phyloP scores from a whole-genome alignment of 108 stramenopile genomes.

The Nannochloropsis salina region DNA sequence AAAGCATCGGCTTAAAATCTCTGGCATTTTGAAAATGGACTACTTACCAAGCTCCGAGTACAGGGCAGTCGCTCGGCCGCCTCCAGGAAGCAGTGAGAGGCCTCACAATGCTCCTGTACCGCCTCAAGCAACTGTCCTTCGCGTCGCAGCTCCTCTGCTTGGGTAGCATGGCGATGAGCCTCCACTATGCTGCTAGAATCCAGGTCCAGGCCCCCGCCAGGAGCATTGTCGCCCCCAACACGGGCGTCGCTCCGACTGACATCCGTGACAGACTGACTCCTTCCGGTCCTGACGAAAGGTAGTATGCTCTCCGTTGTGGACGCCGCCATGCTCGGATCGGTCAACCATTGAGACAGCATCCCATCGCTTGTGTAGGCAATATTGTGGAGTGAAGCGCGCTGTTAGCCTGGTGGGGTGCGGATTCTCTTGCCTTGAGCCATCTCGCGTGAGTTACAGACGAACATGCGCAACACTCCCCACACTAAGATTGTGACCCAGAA shows the following conservation, averaged over 20 bases:
- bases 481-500: too few relatives aligned
- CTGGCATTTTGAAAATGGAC: too few relatives aligned
- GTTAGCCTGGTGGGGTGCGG: too few relatives aligned
- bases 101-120: background rate
- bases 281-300: background rate
- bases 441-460: too few relatives aligned
- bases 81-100: background rate
- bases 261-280: background rate
- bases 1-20: too few relatives aligned
- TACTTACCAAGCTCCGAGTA: background rate
- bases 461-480: too few relatives aligned
- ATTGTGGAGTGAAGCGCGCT: too few relatives aligned
- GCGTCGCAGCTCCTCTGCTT: background rate
- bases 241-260: background rate
- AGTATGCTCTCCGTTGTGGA: background rate
- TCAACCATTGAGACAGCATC: background rate
- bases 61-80: background rate
- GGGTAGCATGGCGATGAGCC: background rate
- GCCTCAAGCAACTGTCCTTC: slow-evolving; percentile 3
- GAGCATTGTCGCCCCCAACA: background rate
- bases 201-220: background rate
- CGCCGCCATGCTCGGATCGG: background rate
- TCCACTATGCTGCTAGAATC: background rate
- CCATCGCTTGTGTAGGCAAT: too few relatives aligned
- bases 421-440: too few relatives aligned